Percentiles rank a stretch among this genome's conserved stretches.
Evolutionary conservation across 2,329 filamentous ascomycete genomes (phyloP).

Genomic region (Colletotrichum graminicola): DNA sequence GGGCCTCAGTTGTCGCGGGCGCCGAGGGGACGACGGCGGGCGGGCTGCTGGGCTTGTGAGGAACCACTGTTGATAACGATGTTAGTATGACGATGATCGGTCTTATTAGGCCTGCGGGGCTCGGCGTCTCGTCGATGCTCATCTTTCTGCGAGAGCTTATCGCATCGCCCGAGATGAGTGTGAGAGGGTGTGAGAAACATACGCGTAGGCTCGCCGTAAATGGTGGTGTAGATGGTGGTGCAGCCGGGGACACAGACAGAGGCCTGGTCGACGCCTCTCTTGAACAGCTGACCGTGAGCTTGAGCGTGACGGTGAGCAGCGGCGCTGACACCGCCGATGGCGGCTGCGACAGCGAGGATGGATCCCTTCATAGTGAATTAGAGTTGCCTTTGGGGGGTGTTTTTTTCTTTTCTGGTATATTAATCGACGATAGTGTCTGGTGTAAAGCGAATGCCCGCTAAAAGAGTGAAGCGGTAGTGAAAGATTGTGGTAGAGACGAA

Average conservation of each 20-base stretch:
- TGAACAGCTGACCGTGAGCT: slow-evolving; percentile 70
- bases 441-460: slow-evolving; percentile 80
- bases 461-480: slow-evolving; percentile 86
- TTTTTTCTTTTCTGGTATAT: slow-evolving; percentile 47
- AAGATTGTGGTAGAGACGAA: slow-evolving; percentile 58
- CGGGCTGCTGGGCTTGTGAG: slow-evolving; percentile 47
- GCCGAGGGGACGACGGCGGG: slow-evolving; percentile 47
- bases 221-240: slow-evolving; percentile 80
- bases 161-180: background rate
- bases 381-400: slow-evolving; percentile 47
- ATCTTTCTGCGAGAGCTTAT: background rate
- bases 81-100: slow-evolving; percentile 17
- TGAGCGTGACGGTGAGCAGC: slow-evolving; percentile 72
- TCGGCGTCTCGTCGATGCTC: background rate
- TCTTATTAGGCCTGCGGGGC: background rate
- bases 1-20: slow-evolving; percentile 45
- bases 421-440: slow-evolving; percentile 46
- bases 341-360: slow-evolving; percentile 74
- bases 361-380: slow-evolving; percentile 79
- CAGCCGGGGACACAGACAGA: slow-evolving; percentile 72
- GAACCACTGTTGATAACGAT: slow-evolving; percentile 51
- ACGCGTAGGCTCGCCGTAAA: slow-evolving; percentile 76
- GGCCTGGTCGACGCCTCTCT: slow-evolving; percentile 58
- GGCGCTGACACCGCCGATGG: slow-evolving; percentile 67
- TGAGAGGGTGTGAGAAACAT: slow-evolving; percentile 49